Evolutionary conservation across 1,284 basidiomycete genomes (phyloP), one percentile per base, ranked within the genome.

Genomic region (Boletus smithii): DNA sequence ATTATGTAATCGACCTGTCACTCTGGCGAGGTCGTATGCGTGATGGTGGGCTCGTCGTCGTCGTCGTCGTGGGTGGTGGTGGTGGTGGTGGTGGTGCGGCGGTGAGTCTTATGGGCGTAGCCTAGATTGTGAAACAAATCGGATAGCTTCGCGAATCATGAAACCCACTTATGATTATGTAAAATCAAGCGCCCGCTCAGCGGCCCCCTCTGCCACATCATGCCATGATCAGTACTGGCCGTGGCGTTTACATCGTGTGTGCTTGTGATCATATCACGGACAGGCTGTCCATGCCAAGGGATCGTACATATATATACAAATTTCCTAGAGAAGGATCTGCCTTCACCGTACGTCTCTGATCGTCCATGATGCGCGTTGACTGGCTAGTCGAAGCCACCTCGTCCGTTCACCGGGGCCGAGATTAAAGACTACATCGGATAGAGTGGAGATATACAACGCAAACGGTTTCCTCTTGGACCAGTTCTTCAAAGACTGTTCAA

Each of bases 301-400:
- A 10, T 69, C 64, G 0, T 57, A 58, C 53, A 69, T 75, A 44
- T 72, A 7, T 38, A 59, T 0, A 46, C 48, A 5, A 32, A 57
- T 1, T 41, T 68, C 8, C 65, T 69, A 5, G 46, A 49, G 14
- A 18, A 47, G 24, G 58, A 66, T 26, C 51, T 45, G 5, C 53
- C 53, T 0, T 54, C 59, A 14, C 53, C 58, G 1, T 73, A 65
- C 44, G 65, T 67, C 9, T 62, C 68, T 3, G 77, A 0, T 80
- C 80, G 0, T 45, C 66, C 10, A 57, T 79, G n/a, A n/a, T n/a
- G n/a, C 44, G 63, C 73, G 16, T 63, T 78, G 9, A 44, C 51
- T 2, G 37, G 26, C 44, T 11, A 17, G 22, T 8, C 44, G 9
- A 38, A 26, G 20, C 8, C 53, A 1, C 67, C 69, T 4, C 62